These are phyloP conservation scores for Colletotrichum viniferum DNA, from an alignment of 2,329 filamentous ascomycete genomes.

Conservation along the genomic window DNA sequence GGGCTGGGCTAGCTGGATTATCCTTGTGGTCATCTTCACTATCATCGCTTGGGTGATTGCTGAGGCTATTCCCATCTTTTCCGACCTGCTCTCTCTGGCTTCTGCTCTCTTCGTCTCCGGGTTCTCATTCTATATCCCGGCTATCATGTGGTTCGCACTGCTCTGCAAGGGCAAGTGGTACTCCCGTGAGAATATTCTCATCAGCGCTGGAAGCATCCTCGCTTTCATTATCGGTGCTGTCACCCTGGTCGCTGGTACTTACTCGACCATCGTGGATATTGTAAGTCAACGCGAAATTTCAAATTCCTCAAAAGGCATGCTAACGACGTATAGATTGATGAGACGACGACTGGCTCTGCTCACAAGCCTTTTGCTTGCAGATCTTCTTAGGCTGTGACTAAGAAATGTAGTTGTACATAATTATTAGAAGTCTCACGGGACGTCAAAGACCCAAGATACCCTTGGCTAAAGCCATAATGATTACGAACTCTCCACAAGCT, in stretches of 20 bases:
- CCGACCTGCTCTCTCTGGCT: slow-evolving; percentile 63
- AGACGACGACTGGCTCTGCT: slow-evolving; percentile 14
- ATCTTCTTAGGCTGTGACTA: background rate
- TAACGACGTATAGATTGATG: slow-evolving; percentile 20
- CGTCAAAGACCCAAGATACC: background rate
- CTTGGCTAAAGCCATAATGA: background rate
- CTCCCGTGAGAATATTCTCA: slow-evolving; percentile 28
- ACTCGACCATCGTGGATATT: slow-evolving; percentile 32
- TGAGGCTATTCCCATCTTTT: slow-evolving; percentile 75
- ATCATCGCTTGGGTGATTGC: slow-evolving; percentile 72
- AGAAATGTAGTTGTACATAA: background rate
- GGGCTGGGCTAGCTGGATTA: slow-evolving; percentile 62
- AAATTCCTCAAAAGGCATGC: background rate
- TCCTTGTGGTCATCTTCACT: slow-evolving; percentile 62
- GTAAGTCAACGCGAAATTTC: slow-evolving; percentile 24
- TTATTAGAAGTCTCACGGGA: background rate
- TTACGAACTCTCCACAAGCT: background rate
- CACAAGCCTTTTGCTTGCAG: slow-evolving; percentile 20
- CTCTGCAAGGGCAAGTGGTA: slow-evolving; percentile 26
- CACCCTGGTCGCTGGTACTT: slow-evolving; percentile 31
- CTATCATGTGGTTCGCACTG: slow-evolving; percentile 19
- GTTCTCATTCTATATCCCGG: slow-evolving; percentile 32
- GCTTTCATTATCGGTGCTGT: slow-evolving; percentile 31
- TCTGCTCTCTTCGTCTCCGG: slow-evolving; percentile 56
- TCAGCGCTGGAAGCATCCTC: slow-evolving; percentile 27